Evolutionary conservation across 805 yeast genomes (phyloP).

Genomic region (Brettanomyces sp.): DNA sequence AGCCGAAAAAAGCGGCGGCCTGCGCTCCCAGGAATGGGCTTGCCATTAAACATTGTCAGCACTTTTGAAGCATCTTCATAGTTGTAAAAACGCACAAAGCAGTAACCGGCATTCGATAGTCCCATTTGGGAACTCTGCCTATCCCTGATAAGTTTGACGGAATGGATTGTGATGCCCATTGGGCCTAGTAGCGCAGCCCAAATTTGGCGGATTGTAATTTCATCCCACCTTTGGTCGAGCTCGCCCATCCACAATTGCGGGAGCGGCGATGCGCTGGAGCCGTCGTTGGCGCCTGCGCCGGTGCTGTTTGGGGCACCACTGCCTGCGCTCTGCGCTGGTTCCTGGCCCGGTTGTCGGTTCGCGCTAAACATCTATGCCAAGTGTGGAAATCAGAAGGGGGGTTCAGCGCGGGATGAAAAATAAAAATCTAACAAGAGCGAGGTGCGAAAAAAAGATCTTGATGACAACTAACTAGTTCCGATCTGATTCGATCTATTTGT

Average conservation of each 20-base stretch:
- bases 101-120: constrained; percentile 56
- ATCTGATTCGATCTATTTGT: too few species aligned
- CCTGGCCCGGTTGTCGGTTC: too few species aligned
- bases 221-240: constrained; percentile 78
- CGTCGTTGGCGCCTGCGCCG: too few species aligned
- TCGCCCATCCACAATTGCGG: constrained; percentile 84
- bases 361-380: too few species aligned
- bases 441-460: too few species aligned
- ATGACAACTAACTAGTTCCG: too few species aligned
- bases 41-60: constrained; percentile 52
- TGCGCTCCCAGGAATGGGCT: constrained; percentile 56
- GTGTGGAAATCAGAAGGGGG: too few species aligned
- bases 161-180: constrained; percentile 48
- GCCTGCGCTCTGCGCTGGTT: too few species aligned
- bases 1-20: constrained; percentile 48
- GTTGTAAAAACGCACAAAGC: constrained; percentile 68
- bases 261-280: neutral
- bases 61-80: constrained; percentile 58
- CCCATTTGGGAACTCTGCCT: constrained; percentile 29
- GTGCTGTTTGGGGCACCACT: too few species aligned
- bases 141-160: constrained; percentile 64
- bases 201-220: constrained; percentile 49
- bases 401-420: too few species aligned
- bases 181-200: constrained; percentile 46
- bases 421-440: too few species aligned